Evolutionary conservation across 2,329 filamentous ascomycete species (phyloP), one percentile per base, ranked within the genome.

Genomic region (Aspergillus pseudoviridinutans): DNA sequence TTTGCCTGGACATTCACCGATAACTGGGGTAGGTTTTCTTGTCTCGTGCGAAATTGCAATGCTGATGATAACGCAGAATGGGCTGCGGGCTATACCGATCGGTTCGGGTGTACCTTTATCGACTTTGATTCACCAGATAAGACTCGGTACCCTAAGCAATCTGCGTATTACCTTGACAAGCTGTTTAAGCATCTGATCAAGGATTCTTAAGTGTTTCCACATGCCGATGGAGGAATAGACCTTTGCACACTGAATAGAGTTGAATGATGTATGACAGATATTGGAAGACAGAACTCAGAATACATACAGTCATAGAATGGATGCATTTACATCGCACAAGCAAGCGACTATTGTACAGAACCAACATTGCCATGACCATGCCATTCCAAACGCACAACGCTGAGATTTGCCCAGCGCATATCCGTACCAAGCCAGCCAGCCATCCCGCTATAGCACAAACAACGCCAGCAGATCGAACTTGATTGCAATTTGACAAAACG

Each of bases 1-100:
- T 83, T 91, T 76, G 90, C 87, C 17, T 93, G 90, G 89, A 89
- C 86, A 64, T 81, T 93, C 58, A 84, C 92, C 79, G 90, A 93
- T 57, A 70, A 70, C 22, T 71, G 68, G 80, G 67, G 80, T 83
- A 76, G 72, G 80, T 79, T 55, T 54, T 54, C 20, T 32, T 25
- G 25, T 25, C 6, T 22, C 3, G 8, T 20, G 47, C 49, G 17
- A 22, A 24, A 12, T 49, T 27, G 44, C 22, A 4, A n/a, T 35
- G 20, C 56, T 61, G 27, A 55, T 44, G 4, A 17, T 20, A 38
- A n/a, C 44, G 1, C 55, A 72, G 89, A 91, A 76, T 92, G 88
- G 88, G 88, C 89, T 25, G 90, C 92, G 72, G 90, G 89, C 12
- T 93, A 91, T 72, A 84, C 87, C 75, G 92, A 89, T 50, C 83